Conservation (phyloP, 2,329 filamentous ascomycete genomes). For the Escovopsis weberi region DNA sequence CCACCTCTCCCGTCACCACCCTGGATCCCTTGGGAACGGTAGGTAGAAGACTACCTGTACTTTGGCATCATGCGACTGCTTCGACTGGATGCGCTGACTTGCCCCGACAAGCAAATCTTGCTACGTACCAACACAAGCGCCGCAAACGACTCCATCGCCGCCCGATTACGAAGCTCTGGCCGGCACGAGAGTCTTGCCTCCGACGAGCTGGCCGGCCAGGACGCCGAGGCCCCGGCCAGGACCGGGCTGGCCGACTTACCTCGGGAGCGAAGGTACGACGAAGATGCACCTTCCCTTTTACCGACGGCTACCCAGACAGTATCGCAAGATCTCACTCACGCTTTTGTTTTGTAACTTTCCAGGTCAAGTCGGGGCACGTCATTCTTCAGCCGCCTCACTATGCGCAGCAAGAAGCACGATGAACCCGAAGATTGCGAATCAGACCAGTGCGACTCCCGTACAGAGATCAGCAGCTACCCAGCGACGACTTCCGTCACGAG, state of each 20-base stretch:
- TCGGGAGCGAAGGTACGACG: slow-evolving; percentile 55
- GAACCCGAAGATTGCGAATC: slow-evolving; percentile 49
- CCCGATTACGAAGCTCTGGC: slow-evolving; percentile 37
- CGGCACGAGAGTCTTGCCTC: slow-evolving; percentile 36
- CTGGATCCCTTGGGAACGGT: slow-evolving; percentile 25
- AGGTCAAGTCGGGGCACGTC: slow-evolving; percentile 75
- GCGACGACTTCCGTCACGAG: slow-evolving; percentile 67
- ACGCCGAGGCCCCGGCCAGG: slow-evolving; percentile 27
- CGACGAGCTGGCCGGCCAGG: slow-evolving; percentile 25
- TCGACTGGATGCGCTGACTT: not conserved
- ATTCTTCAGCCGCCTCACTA: slow-evolving; percentile 68
- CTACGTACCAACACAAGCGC: slow-evolving; percentile 22
- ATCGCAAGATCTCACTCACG: too few relatives aligned
- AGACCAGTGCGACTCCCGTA: slow-evolving; percentile 51
- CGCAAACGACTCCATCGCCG: slow-evolving; percentile 32
- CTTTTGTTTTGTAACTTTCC: not conserved
- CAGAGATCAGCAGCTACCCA: slow-evolving; percentile 69
- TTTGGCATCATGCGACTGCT: not conserved
- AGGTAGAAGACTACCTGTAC: slow-evolving; percentile 5
- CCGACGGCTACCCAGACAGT: too few relatives aligned
- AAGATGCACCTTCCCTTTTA: too few relatives aligned
- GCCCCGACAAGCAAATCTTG: slow-evolving; percentile 22
- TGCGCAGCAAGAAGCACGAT: slow-evolving; percentile 52
- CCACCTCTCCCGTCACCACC: slow-evolving; percentile 13
- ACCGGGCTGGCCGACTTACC: slow-evolving; percentile 26